Evolutionary conservation across 805 yeast genomes (phyloP).

Genomic region (Candida chauliodis): DNA sequence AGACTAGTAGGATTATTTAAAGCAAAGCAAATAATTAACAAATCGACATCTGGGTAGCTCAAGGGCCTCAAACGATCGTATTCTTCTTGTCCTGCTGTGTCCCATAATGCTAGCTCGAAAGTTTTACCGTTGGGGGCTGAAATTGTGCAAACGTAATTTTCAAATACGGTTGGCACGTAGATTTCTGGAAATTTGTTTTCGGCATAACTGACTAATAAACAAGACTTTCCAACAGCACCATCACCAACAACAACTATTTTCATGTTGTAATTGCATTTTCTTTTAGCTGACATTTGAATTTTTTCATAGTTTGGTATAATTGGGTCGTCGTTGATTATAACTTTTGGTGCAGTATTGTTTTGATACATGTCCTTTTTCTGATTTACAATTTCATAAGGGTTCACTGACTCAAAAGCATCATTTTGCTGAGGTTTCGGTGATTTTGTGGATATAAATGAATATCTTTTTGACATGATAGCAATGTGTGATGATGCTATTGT

Average conservation of each 20-base stretch:
- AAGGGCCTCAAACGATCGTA: slow-evolving; percentile 77
- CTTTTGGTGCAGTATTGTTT: slow-evolving; percentile 20
- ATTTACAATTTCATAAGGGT: slow-evolving; percentile 26
- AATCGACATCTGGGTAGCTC: slow-evolving; percentile 74
- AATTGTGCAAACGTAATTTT: slow-evolving; percentile 65
- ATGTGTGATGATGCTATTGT: background rate
- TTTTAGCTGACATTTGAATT: slow-evolving; percentile 21
- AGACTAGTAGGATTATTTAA: slow-evolving; percentile 60
- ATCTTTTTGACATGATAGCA: slow-evolving; percentile 1
- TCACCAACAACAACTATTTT: slow-evolving; percentile 85
- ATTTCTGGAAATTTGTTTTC: slow-evolving; percentile 66
- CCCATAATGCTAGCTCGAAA: slow-evolving; percentile 76
- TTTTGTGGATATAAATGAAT: slow-evolving; percentile 3
- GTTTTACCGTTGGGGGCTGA: slow-evolving; percentile 75
- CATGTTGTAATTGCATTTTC: slow-evolving; percentile 21
- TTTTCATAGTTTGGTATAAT: slow-evolving; percentile 32
- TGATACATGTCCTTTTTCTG: slow-evolving; percentile 22
- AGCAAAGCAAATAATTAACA: slow-evolving; percentile 73
- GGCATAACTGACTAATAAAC: slow-evolving; percentile 64
- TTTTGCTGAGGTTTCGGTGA: background rate
- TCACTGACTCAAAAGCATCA: slow-evolving; percentile 11
- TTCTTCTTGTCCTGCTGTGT: slow-evolving; percentile 89
- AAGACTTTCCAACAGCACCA: slow-evolving; percentile 89
- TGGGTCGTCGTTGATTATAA: slow-evolving; percentile 36
- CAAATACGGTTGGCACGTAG: slow-evolving; percentile 82